A percentile compares a stretch with the other conserved stretches of the same genome.
Conservation (phyloP, 768 basidiomycete species). For the Rhizopogon vinicolor region DNA sequence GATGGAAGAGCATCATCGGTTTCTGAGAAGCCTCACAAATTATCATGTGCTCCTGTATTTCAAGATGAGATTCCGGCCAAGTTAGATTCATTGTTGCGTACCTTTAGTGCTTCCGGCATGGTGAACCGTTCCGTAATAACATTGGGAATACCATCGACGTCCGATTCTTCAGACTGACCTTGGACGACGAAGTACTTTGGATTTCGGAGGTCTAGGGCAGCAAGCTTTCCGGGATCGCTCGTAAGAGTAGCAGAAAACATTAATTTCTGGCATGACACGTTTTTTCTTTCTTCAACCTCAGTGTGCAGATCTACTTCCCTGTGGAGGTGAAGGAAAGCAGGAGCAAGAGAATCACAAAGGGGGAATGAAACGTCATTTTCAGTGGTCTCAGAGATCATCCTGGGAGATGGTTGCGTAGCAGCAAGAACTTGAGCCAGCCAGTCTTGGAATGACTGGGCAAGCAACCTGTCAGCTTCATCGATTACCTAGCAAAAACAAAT, state of each 20-base stretch:
- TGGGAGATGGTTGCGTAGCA: conserved; percentile 53
- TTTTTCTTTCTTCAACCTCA: conserved; percentile 53
- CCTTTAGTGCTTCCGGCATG: conserved; percentile 74
- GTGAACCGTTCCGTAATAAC: conserved; percentile 72
- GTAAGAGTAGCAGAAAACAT: conserved; percentile 96
- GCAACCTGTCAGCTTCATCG: conserved; percentile 95
- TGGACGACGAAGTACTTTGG: conserved; percentile 91
- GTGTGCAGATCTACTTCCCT: conserved; percentile 26
- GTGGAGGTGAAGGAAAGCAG: conserved; percentile 41
- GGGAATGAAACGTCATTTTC: not conserved
- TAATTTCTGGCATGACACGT: conserved; percentile 84
- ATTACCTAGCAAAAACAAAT: conserved; percentile 57
- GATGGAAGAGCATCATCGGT: conserved; percentile 85
- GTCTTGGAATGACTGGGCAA: conserved; percentile 94
- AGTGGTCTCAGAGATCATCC: not conserved
- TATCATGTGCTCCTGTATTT: conserved; percentile 76
- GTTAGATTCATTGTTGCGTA: conserved; percentile 28
- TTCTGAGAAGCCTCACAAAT: conserved; percentile 77
- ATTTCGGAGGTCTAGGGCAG: conserved; percentile 68
- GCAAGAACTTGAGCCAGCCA: conserved; percentile 84
- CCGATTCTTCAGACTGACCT: conserved; percentile 32
- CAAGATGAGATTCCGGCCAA: not conserved
- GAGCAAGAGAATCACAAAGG: conserved; percentile 48
- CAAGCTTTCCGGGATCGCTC: conserved; percentile 89
- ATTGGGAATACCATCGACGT: conserved; percentile 39